Evolutionary conservation across 2,329 filamentous ascomycete species (phyloP), one percentile per base, ranked within the genome.

Genomic region (Pestalotiopsis sp.): DNA sequence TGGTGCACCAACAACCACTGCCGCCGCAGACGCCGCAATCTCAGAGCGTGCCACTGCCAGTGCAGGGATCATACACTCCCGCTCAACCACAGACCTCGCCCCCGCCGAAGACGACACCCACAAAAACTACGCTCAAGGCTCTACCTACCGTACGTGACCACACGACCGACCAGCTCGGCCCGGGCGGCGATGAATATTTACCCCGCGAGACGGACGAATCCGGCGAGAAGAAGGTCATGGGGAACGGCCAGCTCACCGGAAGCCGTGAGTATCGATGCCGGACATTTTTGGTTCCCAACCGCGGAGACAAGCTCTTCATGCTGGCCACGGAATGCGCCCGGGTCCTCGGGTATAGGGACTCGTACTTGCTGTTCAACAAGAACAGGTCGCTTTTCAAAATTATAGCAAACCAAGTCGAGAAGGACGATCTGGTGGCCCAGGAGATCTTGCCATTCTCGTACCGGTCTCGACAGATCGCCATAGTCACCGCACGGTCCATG

Each of bases 281-380:
- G 71, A 98, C 95, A 1, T 99, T 99, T 79, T 90, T 93, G 72
- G 95, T 99, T 3, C 94, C 95, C 20, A 91, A 97, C 76, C 88
- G 96, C 74, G 94, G 93, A 36, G 92, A 97, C 73, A 98, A 98
- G 81, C 88, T 98, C 5, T 99, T 98, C 82, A 99, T 99, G 96
- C 89, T 99, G 65, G 96, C 96, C 45, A 99, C 96, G 17, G 96
- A 99, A 81, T 98, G 96, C 78, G 96, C 96, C 27, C 90, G 96
- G 73, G 94, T 98, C 3, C 85, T 98, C 25, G 93, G 94, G 61
- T 99, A 99, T 79, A 89, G 96, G 70, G 96, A 99, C 80, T 98
- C 95, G n/a, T 99, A 99, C 79, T 86, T 99, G 45, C 85, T 99
- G 17, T 99, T 99, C 85, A 98, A 98, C 87, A 98, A 98, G 84